phyloP scores from a whole-genome alignment of 495 filamentous ascomycete genomes.

The Talaromyces nanjingensis region DNA sequence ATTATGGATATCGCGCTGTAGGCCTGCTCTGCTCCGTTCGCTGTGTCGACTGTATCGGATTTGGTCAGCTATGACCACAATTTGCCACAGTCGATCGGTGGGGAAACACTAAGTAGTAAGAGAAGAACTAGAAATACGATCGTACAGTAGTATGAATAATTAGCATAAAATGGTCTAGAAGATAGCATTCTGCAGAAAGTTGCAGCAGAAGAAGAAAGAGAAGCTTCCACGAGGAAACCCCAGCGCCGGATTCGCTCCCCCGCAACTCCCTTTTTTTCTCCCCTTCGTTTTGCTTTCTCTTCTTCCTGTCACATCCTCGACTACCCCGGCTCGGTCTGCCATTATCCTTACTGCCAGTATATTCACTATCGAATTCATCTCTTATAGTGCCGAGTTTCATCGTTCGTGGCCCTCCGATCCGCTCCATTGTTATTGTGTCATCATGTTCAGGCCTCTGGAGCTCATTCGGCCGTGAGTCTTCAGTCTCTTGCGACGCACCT shows the following conservation, averaged over 20 bases:
- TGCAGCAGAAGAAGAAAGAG: not conserved
- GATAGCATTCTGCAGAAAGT: not conserved
- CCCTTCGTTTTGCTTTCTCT: not conserved
- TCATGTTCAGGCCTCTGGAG: not conserved
- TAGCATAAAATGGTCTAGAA: not conserved
- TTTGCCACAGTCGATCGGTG: not conserved
- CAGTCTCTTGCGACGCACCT: slow-evolving; percentile 1
- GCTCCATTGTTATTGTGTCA: not conserved
- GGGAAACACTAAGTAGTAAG: not conserved
- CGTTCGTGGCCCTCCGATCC: not conserved
- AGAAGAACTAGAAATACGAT: too few relatives aligned
- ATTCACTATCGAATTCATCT: not conserved
- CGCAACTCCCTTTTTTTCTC: slow-evolving; percentile 2
- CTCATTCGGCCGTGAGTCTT: slow-evolving; percentile 6
- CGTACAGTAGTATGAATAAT: too few relatives aligned
- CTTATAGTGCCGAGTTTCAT: not conserved
- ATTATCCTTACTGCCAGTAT: not conserved
- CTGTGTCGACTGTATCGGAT: not conserved
- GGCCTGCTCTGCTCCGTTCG: not conserved
- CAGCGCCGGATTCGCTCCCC: not conserved
- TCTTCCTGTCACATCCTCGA: not conserved
- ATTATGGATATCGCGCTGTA: not conserved
- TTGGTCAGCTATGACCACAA: not conserved
- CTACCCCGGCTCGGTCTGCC: not conserved
- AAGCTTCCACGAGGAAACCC: slow-evolving; percentile 7